A percentile compares a stretch with the other conserved stretches of the same genome.
Evolutionary conservation across 495 filamentous ascomycete species (phyloP).

Genomic region (Penicillium manginii): DNA sequence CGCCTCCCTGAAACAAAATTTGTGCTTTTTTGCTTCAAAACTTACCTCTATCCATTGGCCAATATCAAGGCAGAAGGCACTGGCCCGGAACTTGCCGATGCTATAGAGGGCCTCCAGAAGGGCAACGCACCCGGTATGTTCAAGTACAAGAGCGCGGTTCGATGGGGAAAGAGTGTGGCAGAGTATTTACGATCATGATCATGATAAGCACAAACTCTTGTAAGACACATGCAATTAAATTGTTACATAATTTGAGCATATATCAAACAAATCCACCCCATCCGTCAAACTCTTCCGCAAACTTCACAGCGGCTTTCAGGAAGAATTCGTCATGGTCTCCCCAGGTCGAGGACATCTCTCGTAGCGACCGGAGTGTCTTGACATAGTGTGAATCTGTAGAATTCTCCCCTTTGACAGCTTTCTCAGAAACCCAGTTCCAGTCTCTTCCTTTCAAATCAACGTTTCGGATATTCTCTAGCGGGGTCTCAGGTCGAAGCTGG

Average conservation of each 20-base stretch:
- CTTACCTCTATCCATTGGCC: background rate
- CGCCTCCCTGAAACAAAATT: slow-evolving; percentile 2
- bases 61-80: slow-evolving; percentile 2
- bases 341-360: slow-evolving; percentile 78
- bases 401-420: slow-evolving; percentile 66
- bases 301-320: slow-evolving; percentile 76
- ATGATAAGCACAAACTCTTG: background rate
- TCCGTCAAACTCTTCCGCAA: slow-evolving; percentile 75
- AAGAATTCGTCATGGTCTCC: slow-evolving; percentile 77
- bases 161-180: slow-evolving; percentile 4
- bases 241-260: background rate
- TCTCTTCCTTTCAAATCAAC: slow-evolving; percentile 63
- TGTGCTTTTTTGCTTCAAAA: slow-evolving; percentile 3
- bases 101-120: slow-evolving; percentile 2
- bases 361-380: slow-evolving; percentile 77
- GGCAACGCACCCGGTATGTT: slow-evolving; percentile 2
- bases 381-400: slow-evolving; percentile 80
- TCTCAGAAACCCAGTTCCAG: slow-evolving; percentile 76
- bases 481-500: slow-evolving; percentile 71
- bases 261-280: slow-evolving; percentile 66
- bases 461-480: slow-evolving; percentile 62
- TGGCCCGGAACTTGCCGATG: background rate
- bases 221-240: background rate
- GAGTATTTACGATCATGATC: slow-evolving; percentile 1
- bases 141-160: slow-evolving; percentile 1